Evolutionary conservation across 2,329 filamentous ascomycete genomes (phyloP).

Genomic region (Botryotinia narcissicola): DNA sequence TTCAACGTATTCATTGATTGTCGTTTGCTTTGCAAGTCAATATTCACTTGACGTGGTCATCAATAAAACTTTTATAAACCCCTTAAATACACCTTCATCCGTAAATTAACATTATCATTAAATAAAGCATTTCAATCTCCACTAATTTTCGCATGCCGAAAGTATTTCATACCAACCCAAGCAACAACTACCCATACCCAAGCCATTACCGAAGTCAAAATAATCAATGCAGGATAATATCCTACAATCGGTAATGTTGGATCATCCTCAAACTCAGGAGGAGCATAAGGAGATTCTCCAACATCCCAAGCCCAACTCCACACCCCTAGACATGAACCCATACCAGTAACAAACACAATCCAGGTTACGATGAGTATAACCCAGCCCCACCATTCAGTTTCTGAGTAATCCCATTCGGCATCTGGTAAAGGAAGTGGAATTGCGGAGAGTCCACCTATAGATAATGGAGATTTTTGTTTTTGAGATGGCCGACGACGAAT

Average conservation of each 20-base stretch:
- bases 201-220: constrained; percentile 91
- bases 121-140: constrained; percentile 35
- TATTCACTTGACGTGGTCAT: neutral
- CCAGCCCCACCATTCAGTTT: constrained; percentile 99
- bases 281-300: constrained; percentile 90
- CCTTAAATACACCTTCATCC: constrained; percentile 1
- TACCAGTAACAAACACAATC: constrained; percentile 93
- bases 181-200: constrained; percentile 98
- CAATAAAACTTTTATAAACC: neutral
- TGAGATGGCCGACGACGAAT: constrained; percentile 36
- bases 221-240: constrained; percentile 93
- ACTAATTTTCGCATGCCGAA: constrained; percentile 87
- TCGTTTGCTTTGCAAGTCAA: neutral
- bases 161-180: constrained; percentile 99
- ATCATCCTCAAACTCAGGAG: constrained; percentile 92
- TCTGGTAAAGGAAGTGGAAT: constrained; percentile 48
- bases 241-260: constrained; percentile 91
- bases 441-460: constrained; percentile 52
- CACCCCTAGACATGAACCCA: constrained; percentile 90
- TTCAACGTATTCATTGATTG: neutral
- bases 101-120: constrained; percentile 19
- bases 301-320: constrained; percentile 99
- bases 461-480: constrained; percentile 57
- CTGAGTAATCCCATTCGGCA: constrained; percentile 79
- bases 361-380: constrained; percentile 87